Base-by-base conservation (phyloP, 441 rosid genomes). In the Jatropha podagrica region DNA sequence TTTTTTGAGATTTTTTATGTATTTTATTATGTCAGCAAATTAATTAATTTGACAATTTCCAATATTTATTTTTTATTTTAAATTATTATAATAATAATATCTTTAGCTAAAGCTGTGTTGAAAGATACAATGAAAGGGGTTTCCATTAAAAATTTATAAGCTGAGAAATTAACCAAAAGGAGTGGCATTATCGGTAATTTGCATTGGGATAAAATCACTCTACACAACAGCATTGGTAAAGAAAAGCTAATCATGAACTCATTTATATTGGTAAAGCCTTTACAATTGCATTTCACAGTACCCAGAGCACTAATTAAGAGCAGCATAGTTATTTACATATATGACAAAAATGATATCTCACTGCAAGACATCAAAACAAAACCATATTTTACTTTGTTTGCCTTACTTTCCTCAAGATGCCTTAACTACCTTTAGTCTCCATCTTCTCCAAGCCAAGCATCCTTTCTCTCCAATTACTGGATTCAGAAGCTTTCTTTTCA, bases 401-500 rank as follows among this genome's bases (percentile, higher is more conserved):
- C 51, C 40, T 20, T 3, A 3, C 48, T 26, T 60, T 49, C 20
- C 58, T 79, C 68, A 79, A 74, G 72, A 40, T 51, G 86, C 61
- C 71, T 75, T 80, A n/a, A 85, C 78, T 18, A 83, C 77, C 78
- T 88, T 88, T 7, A 88, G 81, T 78, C 82, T 82, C 94, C 88
- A 87, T 20, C 82, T 73, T 80, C 84, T 82, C 81, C 93, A 79
- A 67, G 78, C 73, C n/a, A 85, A 88, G 74, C 92, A 88, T 5
- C 93, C 81, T 17, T 77, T 85, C 49, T 77, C 91, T 23, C 95
- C 82, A 0, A 75, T 52, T 40, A 84, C 74, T 4, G 80, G 81
- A 78, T 86, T 87, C 74, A 83, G 74, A 18, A 94, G 73, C 85
- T 86, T 86, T 81, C 86, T 81, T 80, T 85, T 87, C 20, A 88